Evolutionary conservation across 805 yeast genomes (phyloP).

Genomic region (Yarrowia alimentaria): DNA sequence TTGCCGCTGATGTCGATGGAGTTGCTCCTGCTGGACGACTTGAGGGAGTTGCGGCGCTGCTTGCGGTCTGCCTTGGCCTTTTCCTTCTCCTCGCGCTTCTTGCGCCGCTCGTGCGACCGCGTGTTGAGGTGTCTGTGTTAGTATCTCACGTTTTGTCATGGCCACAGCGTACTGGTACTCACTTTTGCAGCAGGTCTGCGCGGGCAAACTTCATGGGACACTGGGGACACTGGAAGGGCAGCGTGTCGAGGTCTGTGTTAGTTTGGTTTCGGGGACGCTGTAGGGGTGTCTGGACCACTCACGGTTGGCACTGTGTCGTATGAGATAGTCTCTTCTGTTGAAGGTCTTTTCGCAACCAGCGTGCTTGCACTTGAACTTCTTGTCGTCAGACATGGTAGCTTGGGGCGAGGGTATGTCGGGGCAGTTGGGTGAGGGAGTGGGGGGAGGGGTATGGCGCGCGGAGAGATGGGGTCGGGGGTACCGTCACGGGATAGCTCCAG

Average conservation of each 20-base stretch:
- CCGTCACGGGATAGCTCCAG: too few relatives aligned
- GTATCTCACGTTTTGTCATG: too few relatives aligned
- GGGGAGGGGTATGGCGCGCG: too few relatives aligned
- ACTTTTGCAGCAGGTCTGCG: slow-evolving; percentile 25
- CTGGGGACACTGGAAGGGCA: slow-evolving; percentile 33
- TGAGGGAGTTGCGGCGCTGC: slow-evolving; percentile 24
- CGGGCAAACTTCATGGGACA: slow-evolving; percentile 28
- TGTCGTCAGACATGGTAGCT: slow-evolving; percentile 28
- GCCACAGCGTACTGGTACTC: slow-evolving; percentile 26
- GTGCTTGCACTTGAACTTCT: slow-evolving; percentile 39
- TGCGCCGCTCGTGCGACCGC: slow-evolving; percentile 16
- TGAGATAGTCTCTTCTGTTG: slow-evolving; percentile 39
- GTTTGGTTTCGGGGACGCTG: background rate
- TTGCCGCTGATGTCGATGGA: slow-evolving; percentile 8
- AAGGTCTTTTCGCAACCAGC: slow-evolving; percentile 40
- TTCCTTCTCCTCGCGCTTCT: slow-evolving; percentile 23
- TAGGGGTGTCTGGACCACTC: background rate
- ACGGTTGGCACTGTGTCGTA: slow-evolving; percentile 37
- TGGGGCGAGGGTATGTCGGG: background rate
- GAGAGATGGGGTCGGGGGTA: too few relatives aligned
- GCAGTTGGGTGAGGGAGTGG: too few relatives aligned
- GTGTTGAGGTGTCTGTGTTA: slow-evolving; percentile 18
- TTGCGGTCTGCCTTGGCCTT: slow-evolving; percentile 4
- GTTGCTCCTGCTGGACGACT: slow-evolving; percentile 12
- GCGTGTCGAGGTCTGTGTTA: slow-evolving; percentile 31